Evolutionary conservation across 2,329 filamentous ascomycete genomes (phyloP).

Genomic region (Aspergillus chevalieri): DNA sequence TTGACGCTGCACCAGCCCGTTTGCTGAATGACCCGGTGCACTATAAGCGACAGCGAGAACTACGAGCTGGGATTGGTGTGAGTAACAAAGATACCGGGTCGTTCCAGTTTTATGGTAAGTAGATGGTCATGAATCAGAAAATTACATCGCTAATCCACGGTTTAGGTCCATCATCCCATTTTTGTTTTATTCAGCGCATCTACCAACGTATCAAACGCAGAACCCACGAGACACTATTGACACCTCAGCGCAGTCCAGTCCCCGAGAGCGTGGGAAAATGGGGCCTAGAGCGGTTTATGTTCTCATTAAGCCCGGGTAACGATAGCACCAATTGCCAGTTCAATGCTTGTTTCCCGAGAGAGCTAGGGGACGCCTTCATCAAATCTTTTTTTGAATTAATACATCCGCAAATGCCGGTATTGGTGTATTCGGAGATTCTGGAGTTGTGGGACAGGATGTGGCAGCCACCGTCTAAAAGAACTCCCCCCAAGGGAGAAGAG

Average conservation of each 20-base stretch:
- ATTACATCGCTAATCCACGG: too few species aligned
- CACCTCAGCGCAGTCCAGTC: conserved; percentile 3
- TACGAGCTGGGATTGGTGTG: conserved; percentile 11
- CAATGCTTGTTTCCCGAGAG: neutral
- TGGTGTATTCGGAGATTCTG: conserved; percentile 6
- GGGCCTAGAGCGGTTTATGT: conserved; percentile 12
- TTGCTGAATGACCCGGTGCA: conserved; percentile 6
- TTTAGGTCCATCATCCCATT: conserved; percentile 11
- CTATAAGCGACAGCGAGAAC: conserved; percentile 10
- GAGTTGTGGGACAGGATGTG: conserved; percentile 10
- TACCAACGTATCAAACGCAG: conserved; percentile 10
- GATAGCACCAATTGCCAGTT: neutral
- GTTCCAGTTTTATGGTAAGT: conserved; percentile 12
- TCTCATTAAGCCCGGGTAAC: conserved; percentile 3
- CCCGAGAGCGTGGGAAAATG: conserved; percentile 8
- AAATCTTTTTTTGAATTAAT: conserved; percentile 9
- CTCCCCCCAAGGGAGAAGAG: conserved; percentile 5
- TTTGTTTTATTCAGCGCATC: conserved; percentile 10
- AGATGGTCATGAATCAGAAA: too few species aligned
- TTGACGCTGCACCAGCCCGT: neutral
- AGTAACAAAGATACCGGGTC: conserved; percentile 8
- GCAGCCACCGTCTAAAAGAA: conserved; percentile 3
- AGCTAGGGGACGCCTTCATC: conserved; percentile 7
- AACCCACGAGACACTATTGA: conserved; percentile 5
- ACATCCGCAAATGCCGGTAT: conserved; percentile 10